These are phyloP conservation scores for Calycina herbarum DNA, from an alignment of 2,329 filamentous ascomycete genomes.

Conservation along the genomic window DNA sequence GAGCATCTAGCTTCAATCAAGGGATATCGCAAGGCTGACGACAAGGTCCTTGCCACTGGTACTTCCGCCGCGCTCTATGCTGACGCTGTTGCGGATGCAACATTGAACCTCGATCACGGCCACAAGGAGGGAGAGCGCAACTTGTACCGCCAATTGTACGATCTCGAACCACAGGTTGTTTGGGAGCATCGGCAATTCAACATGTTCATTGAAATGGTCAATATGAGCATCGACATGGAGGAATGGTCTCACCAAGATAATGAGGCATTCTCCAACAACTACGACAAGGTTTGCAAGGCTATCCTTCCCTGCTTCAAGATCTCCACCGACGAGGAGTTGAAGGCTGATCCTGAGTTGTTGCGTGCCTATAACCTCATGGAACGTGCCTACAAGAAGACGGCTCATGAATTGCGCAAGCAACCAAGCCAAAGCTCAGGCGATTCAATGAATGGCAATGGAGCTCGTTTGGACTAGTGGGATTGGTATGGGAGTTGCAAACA, in stretches of 20 bases:
- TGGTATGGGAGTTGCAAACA: not conserved
- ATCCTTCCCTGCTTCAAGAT: not conserved
- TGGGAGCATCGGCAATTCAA: constrained; percentile 17
- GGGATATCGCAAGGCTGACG: not conserved
- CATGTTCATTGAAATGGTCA: constrained; percentile 16
- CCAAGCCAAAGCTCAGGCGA: not conserved
- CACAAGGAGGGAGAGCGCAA: not conserved
- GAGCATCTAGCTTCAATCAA: not conserved
- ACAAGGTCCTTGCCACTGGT: not conserved
- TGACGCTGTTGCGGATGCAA: constrained; percentile 13
- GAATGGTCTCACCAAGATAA: not conserved
- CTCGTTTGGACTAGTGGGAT: not conserved
- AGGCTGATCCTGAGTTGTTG: not conserved
- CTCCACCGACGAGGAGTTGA: not conserved
- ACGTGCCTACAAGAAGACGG: not conserved
- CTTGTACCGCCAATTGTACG: constrained; percentile 13
- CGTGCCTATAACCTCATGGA: not conserved
- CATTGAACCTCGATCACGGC: constrained; percentile 12
- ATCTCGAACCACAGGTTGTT: constrained; percentile 8
- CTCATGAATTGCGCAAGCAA: not conserved
- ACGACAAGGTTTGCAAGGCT: not conserved
- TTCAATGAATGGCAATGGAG: not conserved
- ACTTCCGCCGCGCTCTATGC: not conserved
- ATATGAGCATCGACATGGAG: constrained; percentile 16
- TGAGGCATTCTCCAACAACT: not conserved